Base-by-base conservation (phyloP, 2,329 filamentous ascomycete genomes). In the Cordyceps cicadae region DNA sequence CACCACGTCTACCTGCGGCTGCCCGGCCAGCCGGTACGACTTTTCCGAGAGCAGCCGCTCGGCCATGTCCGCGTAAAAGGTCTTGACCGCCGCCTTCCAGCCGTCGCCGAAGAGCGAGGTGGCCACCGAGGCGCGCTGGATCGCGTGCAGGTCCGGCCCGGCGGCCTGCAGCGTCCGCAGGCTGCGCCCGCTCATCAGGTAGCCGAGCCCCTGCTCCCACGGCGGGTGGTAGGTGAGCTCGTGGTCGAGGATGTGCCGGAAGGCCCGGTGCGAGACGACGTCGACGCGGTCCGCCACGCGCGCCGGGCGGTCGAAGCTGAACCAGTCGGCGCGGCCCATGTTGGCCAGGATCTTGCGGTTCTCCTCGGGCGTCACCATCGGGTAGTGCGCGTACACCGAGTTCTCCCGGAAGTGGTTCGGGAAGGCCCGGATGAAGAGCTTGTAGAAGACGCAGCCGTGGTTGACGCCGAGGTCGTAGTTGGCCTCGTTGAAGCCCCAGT, bases 401-500 rank as follows among this genome's bases (percentile, higher is more conserved):
- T 94, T 87, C 21, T 79, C 74, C 70, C 83, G 84, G 79, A 92
- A 93, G 74, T 91, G 87, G 65, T 88, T 81, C 0, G 90, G 91
- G 78, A 95, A 91, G 0, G 89, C 88, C 5, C 87, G 83, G 41
- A 90, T 77, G 70, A 92, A 87, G 41, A 95, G 80, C 77, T 94
- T 95, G 78, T 92, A 92, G 73, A 93, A 89, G 14, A 92, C 84
- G 66, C 88, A 91, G 52, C 91, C 90, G 69, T 94, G 87, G 72
- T 94, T 89, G 65, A 93, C 74, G 62, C 81, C 84, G 24, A 86
- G 74, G 66, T 95, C 89, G 60, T 87, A 90, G 21, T 88, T 80
- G 3, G 83, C 87, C 69, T 91, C 87, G 59, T 85, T 84, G 75
- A 84, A 93, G 21, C 90, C 90, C 90, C 90, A 96, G 74, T 90